Evolutionary conservation across 495 filamentous ascomycete genomes (phyloP), one percentile per base, ranked within the genome.

Genomic region (Elaphomyces granulatus): DNA sequence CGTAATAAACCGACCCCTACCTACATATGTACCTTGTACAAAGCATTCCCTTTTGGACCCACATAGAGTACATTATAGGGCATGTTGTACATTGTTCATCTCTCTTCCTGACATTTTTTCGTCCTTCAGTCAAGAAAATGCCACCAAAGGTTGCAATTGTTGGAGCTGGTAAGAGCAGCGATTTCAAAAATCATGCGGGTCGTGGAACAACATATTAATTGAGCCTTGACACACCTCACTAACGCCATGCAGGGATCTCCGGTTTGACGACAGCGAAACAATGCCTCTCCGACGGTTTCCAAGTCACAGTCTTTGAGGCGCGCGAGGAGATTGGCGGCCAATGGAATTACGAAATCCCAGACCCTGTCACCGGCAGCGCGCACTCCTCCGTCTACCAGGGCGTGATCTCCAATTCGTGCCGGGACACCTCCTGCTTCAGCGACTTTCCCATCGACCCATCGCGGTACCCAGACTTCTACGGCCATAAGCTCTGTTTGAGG

Each of bases 401-500:
- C 16, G 45, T 48, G 10, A 28, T 49, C 10, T 41, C 51, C 17
- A 59, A 55, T 41, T 51, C 48, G 6, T 52, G 42, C 20, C 42
- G 54, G 36, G 47, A 48, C 19, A 48, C 49, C 10, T 45, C 54
- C 36, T 45, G 44, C 26, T 53, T 55, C 52, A 50, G 44, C 21
- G 56, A 59, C 34, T 63, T 60, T 44, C 59, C 56, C 2, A 48
- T 56, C 30, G 50, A 60, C 32, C 52, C 48, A 8, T 38, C 41
- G n/a, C 37, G 46, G 31, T 60, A 59, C 33, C 28, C 41, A 1
- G 44, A 50, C 30, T 46, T 41, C 30, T 47, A 38, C 12, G 23
- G 34, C 38, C 48, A 55, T 41, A 31, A 43, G 15, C 47, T 44
- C 41, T 49, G 37, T 34, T 43, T 53, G 33, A 50, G 20, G 34